Percentiles rank a stretch among this genome's conserved stretches.
Conservation (phyloP, 805 yeast species). For the Candida maris region DNA sequence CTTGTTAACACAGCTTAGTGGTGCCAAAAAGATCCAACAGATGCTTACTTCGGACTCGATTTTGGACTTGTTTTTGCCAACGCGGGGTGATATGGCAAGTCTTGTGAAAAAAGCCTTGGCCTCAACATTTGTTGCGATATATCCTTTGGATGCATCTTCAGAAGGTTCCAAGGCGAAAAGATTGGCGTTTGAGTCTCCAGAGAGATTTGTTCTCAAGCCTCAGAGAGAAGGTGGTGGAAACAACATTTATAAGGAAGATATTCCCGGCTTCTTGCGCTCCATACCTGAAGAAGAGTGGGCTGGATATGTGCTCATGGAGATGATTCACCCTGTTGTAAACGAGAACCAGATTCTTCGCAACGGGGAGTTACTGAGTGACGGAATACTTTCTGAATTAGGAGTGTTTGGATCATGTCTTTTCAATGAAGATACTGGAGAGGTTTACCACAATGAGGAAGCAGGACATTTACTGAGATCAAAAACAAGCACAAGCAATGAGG, state of each 20-base stretch:
- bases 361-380: slow-evolving; percentile 59
- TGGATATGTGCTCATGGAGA: slow-evolving; percentile 90
- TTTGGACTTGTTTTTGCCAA: slow-evolving; percentile 43
- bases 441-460: slow-evolving; percentile 60
- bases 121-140: slow-evolving; percentile 78
- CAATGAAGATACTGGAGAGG: slow-evolving; percentile 56
- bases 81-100: not conserved
- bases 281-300: slow-evolving; percentile 75
- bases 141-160: slow-evolving; percentile 74
- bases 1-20: slow-evolving; percentile 82
- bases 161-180: slow-evolving; percentile 60
- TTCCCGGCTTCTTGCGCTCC: slow-evolving; percentile 63
- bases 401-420: slow-evolving; percentile 81
- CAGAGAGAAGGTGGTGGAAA: slow-evolving; percentile 99
- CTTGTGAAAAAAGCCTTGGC: slow-evolving; percentile 29
- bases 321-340: slow-evolving; percentile 73
- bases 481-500: slow-evolving; percentile 84
- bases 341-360: slow-evolving; percentile 70
- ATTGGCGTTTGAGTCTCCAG: slow-evolving; percentile 65
- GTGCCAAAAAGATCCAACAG: slow-evolving; percentile 93
- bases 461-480: slow-evolving; percentile 91
- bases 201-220: slow-evolving; percentile 83
- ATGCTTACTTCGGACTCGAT: slow-evolving; percentile 57
- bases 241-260: slow-evolving; percentile 82
- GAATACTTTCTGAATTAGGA: slow-evolving; percentile 87